These are phyloP conservation scores for Teratosphaeria gauchensis DNA, from an alignment of 2,329 filamentous ascomycete genomes.

Conservation along the genomic window DNA sequence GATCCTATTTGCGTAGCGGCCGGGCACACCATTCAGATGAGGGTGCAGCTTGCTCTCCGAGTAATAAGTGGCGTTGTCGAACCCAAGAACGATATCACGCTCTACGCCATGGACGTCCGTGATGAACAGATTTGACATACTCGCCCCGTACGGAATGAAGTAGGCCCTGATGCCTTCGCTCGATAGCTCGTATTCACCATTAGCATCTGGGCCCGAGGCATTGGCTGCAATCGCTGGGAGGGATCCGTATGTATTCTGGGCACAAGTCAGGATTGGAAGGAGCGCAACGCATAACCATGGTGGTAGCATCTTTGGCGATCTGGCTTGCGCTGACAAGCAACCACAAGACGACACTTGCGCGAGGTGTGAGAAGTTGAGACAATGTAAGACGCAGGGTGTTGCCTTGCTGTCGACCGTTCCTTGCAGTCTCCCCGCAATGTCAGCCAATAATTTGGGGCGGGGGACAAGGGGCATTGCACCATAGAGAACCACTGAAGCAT, in stretches of 20 bases:
- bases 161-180: constrained; percentile 56
- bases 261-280: not conserved
- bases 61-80: constrained; percentile 53
- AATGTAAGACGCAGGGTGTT: not conserved
- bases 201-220: constrained; percentile 7
- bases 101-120: constrained; percentile 58
- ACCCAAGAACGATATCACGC: constrained; percentile 60
- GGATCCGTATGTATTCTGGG: not conserved
- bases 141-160: constrained; percentile 67
- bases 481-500: not conserved
- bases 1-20: constrained; percentile 71
- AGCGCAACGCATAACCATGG: not conserved
- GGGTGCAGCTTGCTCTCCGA: constrained; percentile 54
- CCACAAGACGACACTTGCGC: not conserved
- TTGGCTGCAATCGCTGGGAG: not conserved
- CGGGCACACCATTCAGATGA: constrained; percentile 63
- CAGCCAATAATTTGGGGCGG: not conserved
- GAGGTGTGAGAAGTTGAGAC: not conserved
- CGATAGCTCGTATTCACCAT: constrained; percentile 61
- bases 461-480: not conserved
- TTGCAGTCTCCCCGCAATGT: not conserved
- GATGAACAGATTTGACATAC: constrained; percentile 61
- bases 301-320: not conserved
- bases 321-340: not conserved
- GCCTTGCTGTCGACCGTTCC: not conserved